A percentile compares a stretch with the other conserved stretches of the same genome.
Evolutionary conservation across 1,139 yeast genomes (phyloP).

Genomic region (Suhomyces guaymorum): DNA sequence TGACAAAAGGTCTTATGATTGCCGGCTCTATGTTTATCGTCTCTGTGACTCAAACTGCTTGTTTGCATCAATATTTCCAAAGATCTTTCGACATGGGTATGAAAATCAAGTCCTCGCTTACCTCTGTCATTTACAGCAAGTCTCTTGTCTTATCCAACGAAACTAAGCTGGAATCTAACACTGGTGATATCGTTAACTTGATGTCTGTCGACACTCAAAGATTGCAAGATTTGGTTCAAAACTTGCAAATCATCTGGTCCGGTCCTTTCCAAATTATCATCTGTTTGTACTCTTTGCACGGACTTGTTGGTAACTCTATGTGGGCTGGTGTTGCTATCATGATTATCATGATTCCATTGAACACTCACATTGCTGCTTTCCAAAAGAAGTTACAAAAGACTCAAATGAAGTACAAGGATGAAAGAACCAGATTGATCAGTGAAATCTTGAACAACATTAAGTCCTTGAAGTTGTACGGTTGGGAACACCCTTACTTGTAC

Average conservation of each 20-base stretch:
- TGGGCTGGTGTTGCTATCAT: conserved; percentile 94
- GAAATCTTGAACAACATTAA: conserved; percentile 91
- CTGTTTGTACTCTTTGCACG: conserved; percentile 75
- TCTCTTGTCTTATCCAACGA: conserved; percentile 81
- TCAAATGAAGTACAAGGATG: conserved; percentile 50
- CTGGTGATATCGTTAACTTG: conserved; percentile 96
- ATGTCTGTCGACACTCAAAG: conserved; percentile 98
- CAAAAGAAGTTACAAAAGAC: conserved; percentile 75
- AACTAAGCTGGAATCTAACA: conserved; percentile 72
- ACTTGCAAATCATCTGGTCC: conserved; percentile 88
- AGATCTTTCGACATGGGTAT: conserved; percentile 87
- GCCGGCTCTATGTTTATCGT: conserved; percentile 82
- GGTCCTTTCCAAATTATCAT: conserved; percentile 91
- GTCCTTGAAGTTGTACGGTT: conserved; percentile 87
- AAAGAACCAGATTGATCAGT: conserved; percentile 60
- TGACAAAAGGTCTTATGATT: conserved; percentile 80
- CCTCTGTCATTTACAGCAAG: conserved; percentile 77
- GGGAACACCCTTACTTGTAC: conserved; percentile 86
- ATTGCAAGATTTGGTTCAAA: conserved; percentile 84
- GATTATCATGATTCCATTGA: conserved; percentile 82
- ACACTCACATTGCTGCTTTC: conserved; percentile 67
- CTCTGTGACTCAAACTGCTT: conserved; percentile 79
- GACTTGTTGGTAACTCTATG: conserved; percentile 84
- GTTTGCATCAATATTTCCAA: conserved; percentile 90
- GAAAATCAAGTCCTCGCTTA: conserved; percentile 80